A percentile compares a stretch with the other conserved stretches of the same genome.
phyloP scores from a whole-genome alignment of 2,329 filamentous ascomycete species.

The Fusarium torulosum region DNA sequence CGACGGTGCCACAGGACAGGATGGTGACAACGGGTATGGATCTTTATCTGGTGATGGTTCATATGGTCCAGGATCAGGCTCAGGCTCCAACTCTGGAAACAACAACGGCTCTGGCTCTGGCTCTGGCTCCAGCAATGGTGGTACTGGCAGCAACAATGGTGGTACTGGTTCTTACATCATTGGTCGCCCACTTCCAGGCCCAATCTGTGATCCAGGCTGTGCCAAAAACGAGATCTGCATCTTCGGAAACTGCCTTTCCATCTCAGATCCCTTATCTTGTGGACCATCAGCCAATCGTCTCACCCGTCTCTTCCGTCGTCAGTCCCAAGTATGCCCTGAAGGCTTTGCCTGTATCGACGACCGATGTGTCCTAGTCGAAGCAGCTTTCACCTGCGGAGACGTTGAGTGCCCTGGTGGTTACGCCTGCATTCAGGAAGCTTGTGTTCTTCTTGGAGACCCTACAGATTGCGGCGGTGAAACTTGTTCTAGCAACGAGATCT shows the following conservation, averaged over 20 bases:
- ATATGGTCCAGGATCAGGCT: background rate
- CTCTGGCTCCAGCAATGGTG: background rate
- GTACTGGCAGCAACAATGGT: background rate
- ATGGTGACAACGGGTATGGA: no score
- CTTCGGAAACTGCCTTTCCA: constrained; percentile 4
- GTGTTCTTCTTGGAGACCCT: constrained; percentile 21
- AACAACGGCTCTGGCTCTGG: constrained; percentile 7
- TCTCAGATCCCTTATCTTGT: constrained; percentile 18
- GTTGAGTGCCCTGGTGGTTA: constrained; percentile 17
- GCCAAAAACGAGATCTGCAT: constrained; percentile 17
- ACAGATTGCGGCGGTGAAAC: constrained; percentile 17
- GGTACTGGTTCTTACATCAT: background rate
- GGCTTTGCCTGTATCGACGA: constrained; percentile 30
- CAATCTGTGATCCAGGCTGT: constrained; percentile 10
- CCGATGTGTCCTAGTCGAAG: constrained; percentile 16
- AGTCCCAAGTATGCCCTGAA: constrained; percentile 11
- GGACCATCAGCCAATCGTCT: background rate
- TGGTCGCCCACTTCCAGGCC: background rate
- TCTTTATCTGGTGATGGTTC: background rate
- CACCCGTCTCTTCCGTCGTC: constrained; percentile 18
- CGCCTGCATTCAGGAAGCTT: constrained; percentile 28
- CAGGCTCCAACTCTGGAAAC: background rate
- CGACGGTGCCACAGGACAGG: background rate
- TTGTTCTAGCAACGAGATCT: constrained; percentile 24
- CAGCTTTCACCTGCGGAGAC: constrained; percentile 10